Base-by-base conservation (phyloP, 140 eudicot genomes). In the Oenanthe javanica region DNA sequence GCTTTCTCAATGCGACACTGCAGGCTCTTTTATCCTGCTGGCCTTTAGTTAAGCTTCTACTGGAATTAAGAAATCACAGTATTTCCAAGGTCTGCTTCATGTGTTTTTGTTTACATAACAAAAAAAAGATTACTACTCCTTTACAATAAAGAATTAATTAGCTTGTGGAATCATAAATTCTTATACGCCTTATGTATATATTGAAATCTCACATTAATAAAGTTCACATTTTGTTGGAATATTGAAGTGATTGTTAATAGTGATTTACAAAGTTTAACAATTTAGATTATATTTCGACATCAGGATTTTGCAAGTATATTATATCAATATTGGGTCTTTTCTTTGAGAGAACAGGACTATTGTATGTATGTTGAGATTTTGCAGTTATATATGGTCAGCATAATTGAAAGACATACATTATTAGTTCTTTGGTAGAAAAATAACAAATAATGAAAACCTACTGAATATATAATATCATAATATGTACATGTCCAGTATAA, bases 21-120 rank as follows among this genome's bases (percentile, higher is more conserved):
- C 98, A 94, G 88, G 97, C 98, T 81, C 94, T 94, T 73, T 82
- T 94, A 84, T 88, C 97, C 14, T 94, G 98, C 81, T 85, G 90
- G 8, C 93, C 89, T 5, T 93, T 94, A 76, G 88, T 94, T 80
- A 86, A 86, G 79, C 92, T 94, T 25, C 76, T 94, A 51, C 94
- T 86, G 88, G 90, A 86, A 64, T 76, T 92, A 86, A 89, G 82
- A 81, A 75, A 66, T 38, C 89, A 83, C 21, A 87, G 81, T 66
- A 74, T 90, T 75, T 79, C 93, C 74, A 87, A 94, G 98, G 98
- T 91, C 71, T 69, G 82, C 43, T 18, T 55, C 10, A 3, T 12
- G 19, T 67, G 46, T 67, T 31, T 23, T 43, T 57, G 6, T 54
- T 54, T 36, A 36, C 40, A 0, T 36, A 36, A 36, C 36, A 2